These are phyloP conservation scores for Penicillium concentricum DNA, from an alignment of 2,329 filamentous ascomycete species.

Conservation along the genomic window DNA sequence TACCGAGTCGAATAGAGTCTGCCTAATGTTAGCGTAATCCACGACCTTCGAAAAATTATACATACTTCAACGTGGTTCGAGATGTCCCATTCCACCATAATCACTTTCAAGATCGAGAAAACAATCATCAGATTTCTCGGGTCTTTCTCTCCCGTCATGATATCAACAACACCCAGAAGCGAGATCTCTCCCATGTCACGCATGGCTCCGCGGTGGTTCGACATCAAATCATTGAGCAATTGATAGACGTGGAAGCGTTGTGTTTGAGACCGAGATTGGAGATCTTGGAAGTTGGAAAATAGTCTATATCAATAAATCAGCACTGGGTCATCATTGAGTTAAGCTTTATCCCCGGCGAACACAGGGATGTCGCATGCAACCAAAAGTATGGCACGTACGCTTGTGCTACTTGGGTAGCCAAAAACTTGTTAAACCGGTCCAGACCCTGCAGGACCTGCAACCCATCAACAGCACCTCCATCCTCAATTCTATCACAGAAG, in stretches of 20 bases:
- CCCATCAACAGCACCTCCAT: constrained; percentile 60
- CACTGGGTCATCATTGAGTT: not conserved
- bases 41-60: not conserved
- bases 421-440: constrained; percentile 59
- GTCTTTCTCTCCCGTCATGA: constrained; percentile 68
- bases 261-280: constrained; percentile 62
- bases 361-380: constrained; percentile 1
- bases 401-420: constrained; percentile 54
- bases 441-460: constrained; percentile 59
- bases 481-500: constrained; percentile 63
- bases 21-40: constrained; percentile 16
- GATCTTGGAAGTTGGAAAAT: constrained; percentile 54
- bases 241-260: constrained; percentile 64
- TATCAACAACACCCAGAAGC: constrained; percentile 60
- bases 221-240: constrained; percentile 62
- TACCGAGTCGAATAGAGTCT: constrained; percentile 63
- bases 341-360: constrained; percentile 12
- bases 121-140: constrained; percentile 69
- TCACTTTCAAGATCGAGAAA: constrained; percentile 65
- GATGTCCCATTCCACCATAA: constrained; percentile 68
- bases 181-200: constrained; percentile 60
- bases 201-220: constrained; percentile 59
- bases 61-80: constrained; percentile 57
- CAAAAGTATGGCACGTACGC: constrained; percentile 43
- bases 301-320: constrained; percentile 38